Evolutionary conservation across 2,329 filamentous ascomycete species (phyloP).

Genomic region (Xylariaceae sp.): DNA sequence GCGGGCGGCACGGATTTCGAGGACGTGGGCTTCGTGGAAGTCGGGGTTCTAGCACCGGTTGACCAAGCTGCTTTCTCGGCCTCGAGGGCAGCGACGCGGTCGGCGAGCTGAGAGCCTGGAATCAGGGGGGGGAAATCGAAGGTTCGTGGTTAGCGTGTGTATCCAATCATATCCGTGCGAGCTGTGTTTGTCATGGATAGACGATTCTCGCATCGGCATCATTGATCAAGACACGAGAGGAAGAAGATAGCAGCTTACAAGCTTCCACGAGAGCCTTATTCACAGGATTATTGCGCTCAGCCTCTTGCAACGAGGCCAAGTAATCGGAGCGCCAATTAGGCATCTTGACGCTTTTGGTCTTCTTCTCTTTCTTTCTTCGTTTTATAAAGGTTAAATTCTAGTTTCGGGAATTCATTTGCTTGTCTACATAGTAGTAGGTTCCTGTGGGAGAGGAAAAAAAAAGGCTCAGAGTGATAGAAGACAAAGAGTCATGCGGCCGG

Average conservation of each 20-base stretch:
- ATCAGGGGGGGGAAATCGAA: neutral
- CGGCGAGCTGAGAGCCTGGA: slow-evolving; percentile 34
- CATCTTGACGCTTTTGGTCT: slow-evolving; percentile 7
- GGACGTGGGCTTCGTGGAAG: slow-evolving; percentile 23
- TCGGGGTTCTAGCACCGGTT: neutral
- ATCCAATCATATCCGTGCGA: neutral
- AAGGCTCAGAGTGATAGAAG: neutral
- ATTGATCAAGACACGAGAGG: neutral
- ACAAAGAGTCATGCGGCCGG: too few relatives aligned
- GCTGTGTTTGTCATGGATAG: neutral
- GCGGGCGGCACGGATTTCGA: slow-evolving; percentile 28
- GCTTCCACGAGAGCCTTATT: slow-evolving; percentile 67
- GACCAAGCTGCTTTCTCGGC: slow-evolving; percentile 44
- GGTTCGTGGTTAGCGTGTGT: too few relatives aligned
- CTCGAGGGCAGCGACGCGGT: slow-evolving; percentile 60
- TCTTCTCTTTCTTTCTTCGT: neutral
- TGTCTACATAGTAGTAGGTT: slow-evolving; percentile 4
- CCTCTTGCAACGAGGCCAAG: slow-evolving; percentile 65
- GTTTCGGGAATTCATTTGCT: neutral
- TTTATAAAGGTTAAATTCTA: neutral
- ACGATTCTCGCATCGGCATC: neutral
- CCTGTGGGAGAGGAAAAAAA: neutral
- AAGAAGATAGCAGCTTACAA: slow-evolving; percentile 49
- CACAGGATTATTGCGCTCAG: slow-evolving; percentile 58
- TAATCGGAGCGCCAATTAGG: slow-evolving; percentile 79